Evolutionary conservation across 805 yeast species (phyloP).

Genomic region (Candida corydali): DNA sequence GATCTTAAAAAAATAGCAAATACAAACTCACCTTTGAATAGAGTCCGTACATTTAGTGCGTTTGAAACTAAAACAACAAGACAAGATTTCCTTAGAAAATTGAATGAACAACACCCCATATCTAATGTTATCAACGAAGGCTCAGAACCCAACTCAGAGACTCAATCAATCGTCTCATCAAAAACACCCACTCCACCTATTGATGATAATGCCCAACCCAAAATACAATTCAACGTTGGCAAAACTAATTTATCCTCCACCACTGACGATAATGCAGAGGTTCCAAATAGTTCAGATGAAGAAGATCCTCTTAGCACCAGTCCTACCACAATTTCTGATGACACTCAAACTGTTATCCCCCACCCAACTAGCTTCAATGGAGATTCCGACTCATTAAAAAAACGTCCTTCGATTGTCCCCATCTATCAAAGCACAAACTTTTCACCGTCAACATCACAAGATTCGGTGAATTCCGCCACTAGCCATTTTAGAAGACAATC

Average conservation of each 20-base stretch:
- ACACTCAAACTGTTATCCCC: slow-evolving; percentile 3
- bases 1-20: slow-evolving; percentile 21
- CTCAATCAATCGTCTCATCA: not conserved
- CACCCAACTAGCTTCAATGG: slow-evolving; percentile 5
- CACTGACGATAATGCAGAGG: not conserved
- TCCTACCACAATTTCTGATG: not conserved
- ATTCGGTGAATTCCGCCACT: slow-evolving; percentile 7
- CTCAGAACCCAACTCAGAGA: slow-evolving; percentile 7
- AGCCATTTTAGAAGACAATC: slow-evolving; percentile 27
- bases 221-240: slow-evolving; percentile 1
- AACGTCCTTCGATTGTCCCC: slow-evolving; percentile 29
- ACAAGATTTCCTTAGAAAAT: slow-evolving; percentile 8
- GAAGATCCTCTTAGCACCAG: not conserved
- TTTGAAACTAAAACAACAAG: slow-evolving; percentile 16
- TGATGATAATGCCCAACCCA: slow-evolving; percentile 1
- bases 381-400: slow-evolving; percentile 2
- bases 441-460: slow-evolving; percentile 5
- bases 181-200: slow-evolving; percentile 8
- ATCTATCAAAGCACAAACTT: slow-evolving; percentile 13
- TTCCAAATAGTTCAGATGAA: not conserved
- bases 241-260: not conserved
- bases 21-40: slow-evolving; percentile 35
- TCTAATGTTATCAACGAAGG: slow-evolving; percentile 8
- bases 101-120: slow-evolving; percentile 7
- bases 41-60: slow-evolving; percentile 58